These are phyloP conservation scores for Globisporangium nodosum DNA, from an alignment of 352 stramenopile genomes.

Conservation along the genomic window DNA sequence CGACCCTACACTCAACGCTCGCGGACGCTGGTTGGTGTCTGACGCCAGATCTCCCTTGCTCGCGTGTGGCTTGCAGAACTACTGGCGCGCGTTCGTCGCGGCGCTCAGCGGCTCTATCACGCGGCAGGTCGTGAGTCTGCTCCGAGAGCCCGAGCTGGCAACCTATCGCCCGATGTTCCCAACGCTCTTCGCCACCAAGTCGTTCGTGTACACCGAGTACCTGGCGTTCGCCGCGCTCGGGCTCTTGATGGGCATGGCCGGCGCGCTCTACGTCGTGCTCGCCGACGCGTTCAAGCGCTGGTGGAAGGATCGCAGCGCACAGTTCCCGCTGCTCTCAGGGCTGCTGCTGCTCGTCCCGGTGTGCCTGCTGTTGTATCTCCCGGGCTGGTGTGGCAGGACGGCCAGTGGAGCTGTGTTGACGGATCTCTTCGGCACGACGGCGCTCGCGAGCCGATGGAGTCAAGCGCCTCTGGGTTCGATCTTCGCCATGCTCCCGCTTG, in stretches of 20 bases:
- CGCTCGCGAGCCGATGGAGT: slow-evolving; percentile 27
- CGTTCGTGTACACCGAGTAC: slow-evolving; percentile 45
- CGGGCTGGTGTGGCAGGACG: slow-evolving; percentile 31
- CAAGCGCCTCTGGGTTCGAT: slow-evolving; percentile 18
- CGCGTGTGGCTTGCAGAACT: slow-evolving; percentile 26
- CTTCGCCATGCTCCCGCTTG: slow-evolving; percentile 27
- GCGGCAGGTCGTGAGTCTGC: slow-evolving; percentile 31
- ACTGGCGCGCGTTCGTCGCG: slow-evolving; percentile 60
- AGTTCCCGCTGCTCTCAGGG: slow-evolving; percentile 20
- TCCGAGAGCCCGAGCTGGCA: slow-evolving; percentile 32
- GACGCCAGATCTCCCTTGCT: not conserved
- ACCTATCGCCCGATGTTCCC: slow-evolving; percentile 46
- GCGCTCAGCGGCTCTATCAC: slow-evolving; percentile 49
- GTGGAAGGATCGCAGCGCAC: slow-evolving; percentile 24
- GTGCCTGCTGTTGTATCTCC: slow-evolving; percentile 29
- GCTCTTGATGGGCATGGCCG: slow-evolving; percentile 39
- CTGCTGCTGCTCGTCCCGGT: slow-evolving; percentile 30
- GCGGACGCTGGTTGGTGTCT: not conserved
- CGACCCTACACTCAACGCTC: not conserved
- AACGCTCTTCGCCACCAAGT: slow-evolving; percentile 33
- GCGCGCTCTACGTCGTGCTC: slow-evolving; percentile 39
- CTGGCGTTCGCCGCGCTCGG: slow-evolving; percentile 41
- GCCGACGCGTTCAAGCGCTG: slow-evolving; percentile 31
- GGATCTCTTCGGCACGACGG: slow-evolving; percentile 22
- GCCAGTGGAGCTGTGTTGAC: slow-evolving; percentile 22